Evolutionary conservation across 73 alveolate species (phyloP).

Genomic region (Paramecium caudatum): DNA sequence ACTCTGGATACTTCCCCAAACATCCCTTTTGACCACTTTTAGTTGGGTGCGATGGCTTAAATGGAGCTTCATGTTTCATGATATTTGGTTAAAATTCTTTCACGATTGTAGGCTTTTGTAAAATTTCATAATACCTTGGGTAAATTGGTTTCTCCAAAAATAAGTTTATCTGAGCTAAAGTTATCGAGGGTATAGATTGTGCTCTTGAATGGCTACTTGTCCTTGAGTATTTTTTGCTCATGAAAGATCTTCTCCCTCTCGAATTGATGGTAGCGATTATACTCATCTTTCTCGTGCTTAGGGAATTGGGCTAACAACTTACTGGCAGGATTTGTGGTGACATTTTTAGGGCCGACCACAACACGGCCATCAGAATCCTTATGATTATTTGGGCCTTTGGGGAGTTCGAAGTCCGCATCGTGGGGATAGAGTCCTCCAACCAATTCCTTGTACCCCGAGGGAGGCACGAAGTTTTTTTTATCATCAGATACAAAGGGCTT

Average conservation of each 20-base stretch:
- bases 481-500: background rate
- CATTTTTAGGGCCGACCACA: constrained; percentile 9
- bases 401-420: constrained; percentile 8
- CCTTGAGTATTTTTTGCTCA: constrained; percentile 26
- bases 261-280: constrained; percentile 33
- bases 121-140: background rate
- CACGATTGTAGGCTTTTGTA: background rate
- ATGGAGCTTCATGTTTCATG: constrained; percentile 62
- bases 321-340: constrained; percentile 15
- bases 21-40: constrained; percentile 58
- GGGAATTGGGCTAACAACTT: background rate
- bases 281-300: constrained; percentile 56
- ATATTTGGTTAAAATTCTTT: constrained; percentile 32
- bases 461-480: constrained; percentile 60
- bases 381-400: constrained; percentile 59
- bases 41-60: constrained; percentile 59
- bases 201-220: constrained; percentile 56
- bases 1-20: constrained; percentile 42
- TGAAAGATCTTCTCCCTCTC: constrained; percentile 41
- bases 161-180: constrained; percentile 12
- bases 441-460: constrained; percentile 39
- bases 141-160: constrained; percentile 33
- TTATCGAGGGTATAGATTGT: constrained; percentile 45
- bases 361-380: constrained; percentile 37
- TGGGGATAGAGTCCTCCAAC: constrained; percentile 34